Evolutionary conservation across 164 flowering plant genomes (phyloP).

Genomic region (Litsea cubeba): DNA sequence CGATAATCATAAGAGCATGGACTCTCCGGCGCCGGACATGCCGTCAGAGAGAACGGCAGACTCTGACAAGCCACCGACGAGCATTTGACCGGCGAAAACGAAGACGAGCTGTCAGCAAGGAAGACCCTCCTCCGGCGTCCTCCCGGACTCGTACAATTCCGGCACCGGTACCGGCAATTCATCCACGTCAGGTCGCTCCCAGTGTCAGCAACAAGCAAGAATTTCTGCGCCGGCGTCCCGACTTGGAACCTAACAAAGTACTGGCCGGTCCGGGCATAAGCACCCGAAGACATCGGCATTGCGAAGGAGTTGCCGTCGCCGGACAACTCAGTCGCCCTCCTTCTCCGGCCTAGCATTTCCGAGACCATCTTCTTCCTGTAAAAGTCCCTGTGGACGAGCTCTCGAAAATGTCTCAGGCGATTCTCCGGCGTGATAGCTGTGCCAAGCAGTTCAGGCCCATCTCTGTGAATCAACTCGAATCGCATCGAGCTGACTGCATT

Average conservation of each 20-base stretch:
- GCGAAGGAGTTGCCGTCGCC: neutral
- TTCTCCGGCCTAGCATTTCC: neutral
- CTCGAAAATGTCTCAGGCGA: slow-evolving; percentile 3
- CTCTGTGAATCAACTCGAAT: slow-evolving; percentile 16
- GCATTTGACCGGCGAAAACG: slow-evolving; percentile 49
- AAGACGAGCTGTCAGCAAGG: slow-evolving; percentile 28
- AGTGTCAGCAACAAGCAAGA: slow-evolving; percentile 54
- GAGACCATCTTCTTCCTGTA: slow-evolving; percentile 2
- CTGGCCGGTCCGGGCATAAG: slow-evolving; percentile 41
- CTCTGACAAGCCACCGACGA: slow-evolving; percentile 31
- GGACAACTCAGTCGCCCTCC: neutral
- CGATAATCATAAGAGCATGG: slow-evolving; percentile 62
- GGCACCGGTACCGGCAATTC: slow-evolving; percentile 39
- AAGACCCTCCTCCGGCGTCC: slow-evolving; percentile 19
- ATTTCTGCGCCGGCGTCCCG: slow-evolving; percentile 58
- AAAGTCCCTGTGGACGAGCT: slow-evolving; percentile 4
- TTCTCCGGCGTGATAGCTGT: neutral
- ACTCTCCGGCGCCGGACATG: slow-evolving; percentile 35
- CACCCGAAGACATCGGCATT: slow-evolving; percentile 40
- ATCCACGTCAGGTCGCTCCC: slow-evolving; percentile 85
- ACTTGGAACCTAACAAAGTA: slow-evolving; percentile 52
- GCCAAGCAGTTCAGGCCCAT: slow-evolving; percentile 1
- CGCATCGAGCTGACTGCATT: neutral
- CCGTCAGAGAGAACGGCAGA: slow-evolving; percentile 36
- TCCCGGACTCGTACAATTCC: slow-evolving; percentile 3